Base-by-base conservation (phyloP, 148 eudicot genomes). In the Silene conica region DNA sequence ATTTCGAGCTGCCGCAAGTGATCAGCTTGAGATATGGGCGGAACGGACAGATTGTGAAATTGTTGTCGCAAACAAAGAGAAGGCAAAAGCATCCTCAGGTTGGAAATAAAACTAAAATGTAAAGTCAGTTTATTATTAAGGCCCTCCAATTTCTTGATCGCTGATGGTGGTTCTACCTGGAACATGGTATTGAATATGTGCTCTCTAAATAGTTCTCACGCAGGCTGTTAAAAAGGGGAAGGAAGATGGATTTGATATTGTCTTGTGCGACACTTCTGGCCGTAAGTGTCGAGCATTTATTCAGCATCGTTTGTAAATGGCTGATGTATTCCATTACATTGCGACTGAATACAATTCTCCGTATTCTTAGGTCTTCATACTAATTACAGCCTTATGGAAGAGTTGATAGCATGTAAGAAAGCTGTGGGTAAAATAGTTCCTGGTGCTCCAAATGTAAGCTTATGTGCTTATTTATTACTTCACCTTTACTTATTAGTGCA, bases 1-100 rank as follows among this genome's bases (percentile, higher is more conserved):
- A 67, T 95, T 90, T 79, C 88, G 98, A 78, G 98, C 98, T 78
- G 98, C 98, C 80, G 98, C 98, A n/a, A 92, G 96, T 84, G 98
- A 95, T 78, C 98, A 92, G 82, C 80, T 95, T 74, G 98, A 90
- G 80, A 92, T 95, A 67, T 95, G 98, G 98, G 96, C 97, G 61
- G 97, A 95, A 71, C 86, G 97, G 63, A 87, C 96, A 14, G 97
- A 81, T 46, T 92, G 98, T 85, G 98, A 92, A 72, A 95, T 95
- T 79, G 98, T 90, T 66, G 87, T 87, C 70, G 96, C 98, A 64
- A 89, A 91, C 76, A 85, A 86, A 70, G 97, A 88, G 77, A 95
- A 90, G 63, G 92, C 91, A 28, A 95, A 95, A 80, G 97, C 99
- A 80, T 78, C 97, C 56, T 83, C 92, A 84, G 99, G 99, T 95